phyloP scores from a whole-genome alignment of 2,329 filamentous ascomycete species.

The Trichophyton benhamiae region DNA sequence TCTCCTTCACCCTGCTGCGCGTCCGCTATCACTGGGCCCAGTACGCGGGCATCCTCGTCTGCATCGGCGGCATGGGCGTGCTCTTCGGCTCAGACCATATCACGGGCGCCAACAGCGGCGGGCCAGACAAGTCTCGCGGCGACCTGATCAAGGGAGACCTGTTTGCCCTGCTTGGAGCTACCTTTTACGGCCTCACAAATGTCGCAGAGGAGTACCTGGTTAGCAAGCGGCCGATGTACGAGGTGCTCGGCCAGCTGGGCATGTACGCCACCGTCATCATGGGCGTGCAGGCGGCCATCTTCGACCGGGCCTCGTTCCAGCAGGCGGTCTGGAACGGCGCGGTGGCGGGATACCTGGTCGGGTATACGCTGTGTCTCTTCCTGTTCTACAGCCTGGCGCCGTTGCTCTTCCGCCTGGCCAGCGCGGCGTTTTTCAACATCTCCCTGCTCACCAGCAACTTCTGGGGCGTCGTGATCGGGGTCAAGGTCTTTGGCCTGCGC shows the following conservation, averaged over 20 bases:
- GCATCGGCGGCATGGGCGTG: conserved; percentile 80
- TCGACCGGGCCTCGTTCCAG: conserved; percentile 65
- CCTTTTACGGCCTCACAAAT: conserved; percentile 82
- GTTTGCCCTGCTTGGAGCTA: conserved; percentile 79
- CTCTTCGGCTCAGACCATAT: conserved; percentile 81
- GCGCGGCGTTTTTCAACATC: conserved; percentile 93
- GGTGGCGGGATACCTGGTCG: conserved; percentile 71
- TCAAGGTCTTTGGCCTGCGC: conserved; percentile 65
- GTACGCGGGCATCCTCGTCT: conserved; percentile 74
- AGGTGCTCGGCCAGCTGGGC: conserved; percentile 83
- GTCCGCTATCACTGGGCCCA: conserved; percentile 87
- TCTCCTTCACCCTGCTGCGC: conserved; percentile 62
- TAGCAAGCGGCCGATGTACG: conserved; percentile 72
- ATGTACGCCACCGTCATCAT: conserved; percentile 85
- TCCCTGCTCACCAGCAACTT: conserved; percentile 88
- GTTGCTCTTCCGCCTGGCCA: conserved; percentile 75
- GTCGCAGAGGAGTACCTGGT: conserved; percentile 93
- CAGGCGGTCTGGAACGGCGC: conserved; percentile 51
- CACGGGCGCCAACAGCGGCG: conserved; percentile 56
- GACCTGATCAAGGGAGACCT: conserved; percentile 81
- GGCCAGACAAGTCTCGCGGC: conserved; percentile 33
- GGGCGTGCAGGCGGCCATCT: conserved; percentile 79
- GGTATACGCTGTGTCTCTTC: conserved; percentile 71
- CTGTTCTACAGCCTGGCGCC: conserved; percentile 84
- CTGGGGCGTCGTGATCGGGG: conserved; percentile 89